These are phyloP conservation scores for Scolecobasidium constrictum DNA, from an alignment of 2,329 filamentous ascomycete species.

Conservation along the genomic window DNA sequence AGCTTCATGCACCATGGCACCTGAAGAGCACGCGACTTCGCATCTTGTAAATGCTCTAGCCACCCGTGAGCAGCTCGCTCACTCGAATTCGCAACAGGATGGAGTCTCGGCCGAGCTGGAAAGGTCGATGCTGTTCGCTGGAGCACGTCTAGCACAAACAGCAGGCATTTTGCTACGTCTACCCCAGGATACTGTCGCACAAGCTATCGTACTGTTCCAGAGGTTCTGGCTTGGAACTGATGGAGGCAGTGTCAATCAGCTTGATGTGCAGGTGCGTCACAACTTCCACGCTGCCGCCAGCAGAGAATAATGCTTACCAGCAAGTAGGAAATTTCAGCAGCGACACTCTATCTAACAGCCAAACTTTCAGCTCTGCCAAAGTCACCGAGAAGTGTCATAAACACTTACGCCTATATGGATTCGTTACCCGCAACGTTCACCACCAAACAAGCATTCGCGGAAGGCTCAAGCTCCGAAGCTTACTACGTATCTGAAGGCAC, in stretches of 20 bases:
- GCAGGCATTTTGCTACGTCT: conserved; percentile 73
- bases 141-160: conserved; percentile 64
- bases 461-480: conserved; percentile 16
- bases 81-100: conserved; percentile 42
- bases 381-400: conserved; percentile 68
- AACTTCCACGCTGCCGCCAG: too few species aligned
- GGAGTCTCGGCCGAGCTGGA: conserved; percentile 57
- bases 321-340: conserved; percentile 66
- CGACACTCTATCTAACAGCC: conserved; percentile 66
- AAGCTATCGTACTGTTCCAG: conserved; percentile 71
- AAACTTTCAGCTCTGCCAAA: conserved; percentile 73
- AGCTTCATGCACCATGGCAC: conserved; percentile 5
- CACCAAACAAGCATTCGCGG: conserved; percentile 16
- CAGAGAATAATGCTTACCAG: not conserved
- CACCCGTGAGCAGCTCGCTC: conserved; percentile 57
- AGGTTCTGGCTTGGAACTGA: conserved; percentile 64
- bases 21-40: not conserved
- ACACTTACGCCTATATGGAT: conserved; percentile 73
- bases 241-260: conserved; percentile 35
- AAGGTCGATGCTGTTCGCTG: conserved; percentile 59
- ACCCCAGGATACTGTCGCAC: conserved; percentile 75
- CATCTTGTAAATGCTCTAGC: conserved; percentile 54
- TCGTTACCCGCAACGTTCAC: conserved; percentile 49
- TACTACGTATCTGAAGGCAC: conserved; percentile 60
- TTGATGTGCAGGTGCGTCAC: conserved; percentile 50